Base-by-base conservation (phyloP, 176 grass and related monocot species). In the Musa schizocarpa region DNA sequence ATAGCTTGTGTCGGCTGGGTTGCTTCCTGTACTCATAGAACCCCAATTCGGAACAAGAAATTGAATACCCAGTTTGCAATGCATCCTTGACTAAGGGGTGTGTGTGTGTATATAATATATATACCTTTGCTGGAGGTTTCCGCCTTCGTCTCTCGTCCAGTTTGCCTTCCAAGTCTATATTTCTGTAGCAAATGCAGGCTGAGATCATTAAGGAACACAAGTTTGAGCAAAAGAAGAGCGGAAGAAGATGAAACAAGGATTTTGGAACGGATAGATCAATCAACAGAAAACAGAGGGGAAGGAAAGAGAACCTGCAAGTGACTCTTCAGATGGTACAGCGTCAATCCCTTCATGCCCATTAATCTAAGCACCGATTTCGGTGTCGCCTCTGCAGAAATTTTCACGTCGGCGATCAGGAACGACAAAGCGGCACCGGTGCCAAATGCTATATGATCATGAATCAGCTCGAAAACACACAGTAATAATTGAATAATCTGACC, bases 341-440 rank as follows among this genome's bases (percentile, higher is more conserved):
- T 99, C 74, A 94, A 84, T 74, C 90, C 95, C 87, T 91, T 99
- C 86, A 89, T 86, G 49, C 95, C 84, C 90, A 99, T 99, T 79
- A 99, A 77, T 81, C 90, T 91, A 65, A 94, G 85, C 75, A 94
- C 90, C 7, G 86, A 99, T 73, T 99, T 99, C 23, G 95, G 95
- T 27, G 95, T 98, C 3, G 95, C 95, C 68, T 98, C 95, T 98
- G 82, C 73, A 48, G 0, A 71, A 8, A 13, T 53, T 53, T 26
- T 11, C 49, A 53, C 29, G 29, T 34, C 29, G 2, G 9, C 0
- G 24, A 20, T 73, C 51, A 53, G 70, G n/a, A 13, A 53, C 26
- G 2, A 24, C 10, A 25, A 29, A 25, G 25, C 29, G 29, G 29
- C 29, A 34, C 29, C 29, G 29, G 29, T 34, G 29, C 29, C 29